Evolutionary conservation across 2,329 filamentous ascomycete genomes (phyloP), one percentile per base, ranked within the genome.

Genomic region (Camptophora hylomeconis): DNA sequence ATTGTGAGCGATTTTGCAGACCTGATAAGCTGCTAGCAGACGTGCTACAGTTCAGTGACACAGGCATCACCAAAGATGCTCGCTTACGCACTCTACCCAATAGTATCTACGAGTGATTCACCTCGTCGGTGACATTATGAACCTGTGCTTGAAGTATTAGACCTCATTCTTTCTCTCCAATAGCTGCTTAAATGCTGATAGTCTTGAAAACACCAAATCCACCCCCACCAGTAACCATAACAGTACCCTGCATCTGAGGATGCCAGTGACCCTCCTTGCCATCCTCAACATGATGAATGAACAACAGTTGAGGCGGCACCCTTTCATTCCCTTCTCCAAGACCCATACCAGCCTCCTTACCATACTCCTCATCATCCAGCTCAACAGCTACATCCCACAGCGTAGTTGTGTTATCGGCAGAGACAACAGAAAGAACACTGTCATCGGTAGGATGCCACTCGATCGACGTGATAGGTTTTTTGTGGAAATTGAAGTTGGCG

Each of bases 381-480:
- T 98, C 89, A 33, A 95, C 89, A 0, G 86, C 84, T 51, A 98
- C 57, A 69, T 98, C 89, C 89, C 89, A 95, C 17, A 95, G 61
- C 2, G 89, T 94, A 17, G 95, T 72, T 0, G 87, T 95, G 58
- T 86, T 87, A 55, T 98, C 89, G 24, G 78, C 89, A 0, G 83
- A 82, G 13, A 82, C 87, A 22, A 95, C 84, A 3, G 83, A 80
- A 10, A 98, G 74, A 47, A 95, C 92, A 52, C 80, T 92, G 63
- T 98, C 87, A 49, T 98, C 89, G 1, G 82, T 87, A 2, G 89
- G 87, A 56, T 95, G 87, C 87, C 89, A 98, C 60, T 95, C 86
- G 20, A 98, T 71, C 44, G 79, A 83, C 5, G 89, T 98, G 46
- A 98, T 83, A 45, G 93, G 89, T 56, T 94, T 83, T 56, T 83